A percentile compares a stretch with the other conserved stretches of the same genome.
phyloP scores from a whole-genome alignment of 495 filamentous ascomycete species.

The Durotheca rogersii region DNA sequence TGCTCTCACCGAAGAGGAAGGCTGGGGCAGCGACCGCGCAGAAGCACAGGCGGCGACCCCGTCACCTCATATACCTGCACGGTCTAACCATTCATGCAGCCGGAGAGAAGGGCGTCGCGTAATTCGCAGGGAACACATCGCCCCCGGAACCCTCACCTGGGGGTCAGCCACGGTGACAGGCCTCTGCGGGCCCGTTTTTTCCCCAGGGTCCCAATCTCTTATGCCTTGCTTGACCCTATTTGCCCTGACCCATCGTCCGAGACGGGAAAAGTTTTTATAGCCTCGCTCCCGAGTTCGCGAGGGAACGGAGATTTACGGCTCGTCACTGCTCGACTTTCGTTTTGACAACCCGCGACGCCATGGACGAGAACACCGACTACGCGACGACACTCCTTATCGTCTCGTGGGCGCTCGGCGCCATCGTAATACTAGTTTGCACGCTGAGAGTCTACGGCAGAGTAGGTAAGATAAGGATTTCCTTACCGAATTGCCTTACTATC shows the following conservation, averaged over 20 bases:
- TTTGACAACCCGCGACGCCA: not conserved
- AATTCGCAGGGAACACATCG: too few relatives aligned
- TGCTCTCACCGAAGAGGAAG: too few relatives aligned
- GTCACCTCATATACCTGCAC: too few relatives aligned
- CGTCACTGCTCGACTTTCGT: not conserved
- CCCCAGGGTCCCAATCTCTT: not conserved
- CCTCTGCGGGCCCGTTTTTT: not conserved
- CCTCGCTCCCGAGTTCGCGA: not conserved
- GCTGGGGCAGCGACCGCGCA: too few relatives aligned
- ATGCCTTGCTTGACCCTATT: not conserved
- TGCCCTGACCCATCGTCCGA: not conserved
- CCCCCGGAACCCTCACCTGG: too few relatives aligned
- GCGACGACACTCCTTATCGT: constrained; percentile 5
- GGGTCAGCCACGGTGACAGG: too few relatives aligned
- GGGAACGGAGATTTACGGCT: not conserved
- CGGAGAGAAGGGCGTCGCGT: too few relatives aligned
- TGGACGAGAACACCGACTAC: constrained; percentile 1
- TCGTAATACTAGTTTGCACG: constrained; percentile 7
- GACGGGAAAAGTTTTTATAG: not conserved
- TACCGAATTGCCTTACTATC: not conserved
- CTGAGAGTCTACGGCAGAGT: constrained; percentile 16
- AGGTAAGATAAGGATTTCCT: not conserved
- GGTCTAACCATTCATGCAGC: too few relatives aligned
- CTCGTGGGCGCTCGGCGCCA: constrained; percentile 11
- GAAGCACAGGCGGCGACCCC: too few relatives aligned